Conservation (phyloP, 176 grass and related monocot species). For the Hordeum marinum region DNA sequence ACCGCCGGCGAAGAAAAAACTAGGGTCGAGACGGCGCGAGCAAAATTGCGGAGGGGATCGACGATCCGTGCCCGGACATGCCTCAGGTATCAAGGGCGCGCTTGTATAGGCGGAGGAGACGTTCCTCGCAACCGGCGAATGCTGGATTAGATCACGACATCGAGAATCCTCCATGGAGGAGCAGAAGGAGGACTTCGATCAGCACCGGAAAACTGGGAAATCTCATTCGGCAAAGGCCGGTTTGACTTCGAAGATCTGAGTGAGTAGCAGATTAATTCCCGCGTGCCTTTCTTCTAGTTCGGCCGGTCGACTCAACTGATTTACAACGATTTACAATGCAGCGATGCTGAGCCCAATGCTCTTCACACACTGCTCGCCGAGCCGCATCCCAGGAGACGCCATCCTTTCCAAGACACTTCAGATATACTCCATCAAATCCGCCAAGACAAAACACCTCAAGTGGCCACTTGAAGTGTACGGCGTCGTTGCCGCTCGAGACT, state of each 20-base stretch:
- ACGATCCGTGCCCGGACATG: neutral
- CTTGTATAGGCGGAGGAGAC: neutral
- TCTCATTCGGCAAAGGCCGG: neutral
- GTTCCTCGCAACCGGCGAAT: neutral
- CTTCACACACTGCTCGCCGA: neutral
- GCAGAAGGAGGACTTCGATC: neutral
- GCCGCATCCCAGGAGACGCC: neutral
- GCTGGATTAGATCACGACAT: neutral
- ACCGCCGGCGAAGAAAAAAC: neutral
- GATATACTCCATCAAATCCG: neutral
- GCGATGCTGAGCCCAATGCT: neutral
- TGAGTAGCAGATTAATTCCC: neutral
- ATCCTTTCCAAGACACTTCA: neutral
- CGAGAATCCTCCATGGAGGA: neutral
- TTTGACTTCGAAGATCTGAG: neutral
- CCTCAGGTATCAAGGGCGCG: neutral
- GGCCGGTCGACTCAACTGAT: neutral
- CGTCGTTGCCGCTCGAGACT: neutral
- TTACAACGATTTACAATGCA: neutral
- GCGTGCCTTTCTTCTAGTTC: neutral
- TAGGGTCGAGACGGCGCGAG: neutral
- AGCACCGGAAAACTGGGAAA: neutral
- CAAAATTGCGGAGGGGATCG: neutral
- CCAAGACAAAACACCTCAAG: neutral
- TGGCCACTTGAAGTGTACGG: neutral